Percentiles rank a stretch among this genome's conserved stretches.
Evolutionary conservation across 805 yeast species (phyloP).

Genomic region (Kuraishia molischiana): DNA sequence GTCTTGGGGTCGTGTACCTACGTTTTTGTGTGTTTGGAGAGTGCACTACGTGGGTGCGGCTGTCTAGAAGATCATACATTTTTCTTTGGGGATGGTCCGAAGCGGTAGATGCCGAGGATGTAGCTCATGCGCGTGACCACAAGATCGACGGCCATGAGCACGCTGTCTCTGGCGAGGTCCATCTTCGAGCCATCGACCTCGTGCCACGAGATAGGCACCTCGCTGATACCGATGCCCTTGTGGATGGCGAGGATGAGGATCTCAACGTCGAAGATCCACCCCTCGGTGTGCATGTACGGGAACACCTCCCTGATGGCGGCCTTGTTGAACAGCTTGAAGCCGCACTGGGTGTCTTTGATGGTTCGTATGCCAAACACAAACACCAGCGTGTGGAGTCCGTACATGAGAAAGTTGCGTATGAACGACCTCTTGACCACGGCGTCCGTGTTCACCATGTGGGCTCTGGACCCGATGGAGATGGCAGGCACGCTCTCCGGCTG

Average conservation of each 20-base stretch:
- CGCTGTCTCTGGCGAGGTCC: conserved; percentile 82
- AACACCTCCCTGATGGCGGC: conserved; percentile 56
- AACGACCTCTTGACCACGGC: conserved; percentile 93
- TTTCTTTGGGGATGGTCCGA: not conserved
- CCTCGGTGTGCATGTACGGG: conserved; percentile 90
- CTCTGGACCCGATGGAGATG: conserved; percentile 85
- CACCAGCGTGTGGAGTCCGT: conserved; percentile 79
- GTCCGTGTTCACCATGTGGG: conserved; percentile 92
- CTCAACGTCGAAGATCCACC: conserved; percentile 98
- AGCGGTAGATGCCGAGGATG: conserved; percentile 62
- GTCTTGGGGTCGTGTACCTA: not conserved
- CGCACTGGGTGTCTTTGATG: conserved; percentile 93
- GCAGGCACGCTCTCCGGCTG: conserved; percentile 30
- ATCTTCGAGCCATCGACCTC: conserved; percentile 94
- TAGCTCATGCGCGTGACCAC: conserved; percentile 88
- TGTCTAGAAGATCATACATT: not conserved
- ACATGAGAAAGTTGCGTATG: conserved; percentile 85
- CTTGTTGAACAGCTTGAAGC: conserved; percentile 84
- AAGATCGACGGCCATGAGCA: conserved; percentile 89
- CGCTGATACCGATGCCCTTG: conserved; percentile 56
- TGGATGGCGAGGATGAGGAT: conserved; percentile 71
- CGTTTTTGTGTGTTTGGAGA: too few relatives aligned
- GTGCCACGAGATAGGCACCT: conserved; percentile 91
- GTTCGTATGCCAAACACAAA: conserved; percentile 81
- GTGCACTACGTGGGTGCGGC: not conserved